These are phyloP conservation scores for Penicillium atrosanguineum DNA, from an alignment of 495 filamentous ascomycete genomes.

Conservation along the genomic window DNA sequence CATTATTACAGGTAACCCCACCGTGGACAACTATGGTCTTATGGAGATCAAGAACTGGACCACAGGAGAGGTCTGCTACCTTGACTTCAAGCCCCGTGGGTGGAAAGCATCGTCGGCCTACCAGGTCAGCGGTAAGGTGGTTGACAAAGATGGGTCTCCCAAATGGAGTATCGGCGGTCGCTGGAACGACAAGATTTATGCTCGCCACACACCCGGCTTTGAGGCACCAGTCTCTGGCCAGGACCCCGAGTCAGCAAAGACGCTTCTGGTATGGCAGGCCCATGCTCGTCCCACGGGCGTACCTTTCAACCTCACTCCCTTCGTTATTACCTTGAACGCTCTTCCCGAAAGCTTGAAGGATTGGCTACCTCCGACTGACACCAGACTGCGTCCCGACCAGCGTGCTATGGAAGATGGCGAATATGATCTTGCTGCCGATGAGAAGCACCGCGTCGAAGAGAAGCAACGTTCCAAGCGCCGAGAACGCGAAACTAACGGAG, in stretches of 20 bases:
- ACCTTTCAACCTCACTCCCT: slow-evolving; percentile 96
- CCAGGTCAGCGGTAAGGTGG: slow-evolving; percentile 79
- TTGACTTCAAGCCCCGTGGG: slow-evolving; percentile 93
- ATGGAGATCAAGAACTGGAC: slow-evolving; percentile 98
- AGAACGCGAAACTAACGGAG: slow-evolving; percentile 69
- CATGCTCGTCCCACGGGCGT: slow-evolving; percentile 77
- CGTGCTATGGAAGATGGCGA: slow-evolving; percentile 98
- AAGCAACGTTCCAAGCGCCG: slow-evolving; percentile 78
- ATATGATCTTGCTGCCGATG: slow-evolving; percentile 86
- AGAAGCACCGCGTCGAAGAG: slow-evolving; percentile 96
- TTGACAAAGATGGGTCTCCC: slow-evolving; percentile 68
- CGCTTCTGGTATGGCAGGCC: slow-evolving; percentile 89
- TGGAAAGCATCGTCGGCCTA: slow-evolving; percentile 93
- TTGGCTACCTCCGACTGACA: slow-evolving; percentile 86
- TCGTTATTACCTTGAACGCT: slow-evolving; percentile 90
- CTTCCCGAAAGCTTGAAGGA: slow-evolving; percentile 70
- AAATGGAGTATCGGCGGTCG: slow-evolving; percentile 87
- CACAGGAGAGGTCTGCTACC: slow-evolving; percentile 82
- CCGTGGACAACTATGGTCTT: slow-evolving; percentile 95
- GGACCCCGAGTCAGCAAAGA: slow-evolving; percentile 56
- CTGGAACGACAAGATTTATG: slow-evolving; percentile 98
- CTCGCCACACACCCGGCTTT: slow-evolving; percentile 86
- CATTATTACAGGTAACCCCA: slow-evolving; percentile 94
- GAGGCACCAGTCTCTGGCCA: slow-evolving; percentile 65
- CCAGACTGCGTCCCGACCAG: slow-evolving; percentile 86